Evolutionary conservation across 2,329 filamentous ascomycete species (phyloP), one percentile per base, ranked within the genome.

Genomic region (Aspergillus tanneri): DNA sequence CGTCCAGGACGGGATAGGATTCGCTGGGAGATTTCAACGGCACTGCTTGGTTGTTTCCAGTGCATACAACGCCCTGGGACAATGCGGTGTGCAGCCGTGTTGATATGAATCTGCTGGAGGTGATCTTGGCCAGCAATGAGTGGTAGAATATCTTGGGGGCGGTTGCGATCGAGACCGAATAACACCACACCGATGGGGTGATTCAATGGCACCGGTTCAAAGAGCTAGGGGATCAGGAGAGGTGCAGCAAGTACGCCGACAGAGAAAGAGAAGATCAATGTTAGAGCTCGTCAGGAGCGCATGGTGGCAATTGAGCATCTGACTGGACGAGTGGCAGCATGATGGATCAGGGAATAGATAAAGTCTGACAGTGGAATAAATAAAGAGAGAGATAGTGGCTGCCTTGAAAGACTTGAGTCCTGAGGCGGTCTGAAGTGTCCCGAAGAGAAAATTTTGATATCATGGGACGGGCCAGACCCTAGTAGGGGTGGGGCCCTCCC

Each of bases 221-320:
- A 23, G 12, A 39, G 34, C 22, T 14, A 25, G 6, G n/a, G 4
- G 24, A 42, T 10, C 24, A 38, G 23, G 30, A 47, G 30, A 45
- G 34, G 25, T 51, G 49, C 51, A 46, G 55, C 32, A 25, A 43
- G n/a, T n/a, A n/a, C n/a, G n/a, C 44, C 40, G 38, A 52, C 40
- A 30, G 50, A 27, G 14, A 19, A 12, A 19, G 12, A 49, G 42
- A 49, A 43, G 47, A 44, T 45, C 37, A 23, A 39, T 49, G 36
- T 51, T 52, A 52, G 46, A 46, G 52, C 45, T 53, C 46, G 43
- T 53, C 47, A 53, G 46, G 44, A 48, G 47, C 54, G 57, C 57
- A 60, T 60, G 57, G 53, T 45, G 41, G 39, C 40, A 55, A 25
- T 34, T 46, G 43, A n/a, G 47, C 34, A 49, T 58, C 40, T 60